A percentile compares a stretch with the other conserved stretches of the same genome.
Conservation (phyloP, 371 early-diverging fungal species). For the Mucor irregularis region DNA sequence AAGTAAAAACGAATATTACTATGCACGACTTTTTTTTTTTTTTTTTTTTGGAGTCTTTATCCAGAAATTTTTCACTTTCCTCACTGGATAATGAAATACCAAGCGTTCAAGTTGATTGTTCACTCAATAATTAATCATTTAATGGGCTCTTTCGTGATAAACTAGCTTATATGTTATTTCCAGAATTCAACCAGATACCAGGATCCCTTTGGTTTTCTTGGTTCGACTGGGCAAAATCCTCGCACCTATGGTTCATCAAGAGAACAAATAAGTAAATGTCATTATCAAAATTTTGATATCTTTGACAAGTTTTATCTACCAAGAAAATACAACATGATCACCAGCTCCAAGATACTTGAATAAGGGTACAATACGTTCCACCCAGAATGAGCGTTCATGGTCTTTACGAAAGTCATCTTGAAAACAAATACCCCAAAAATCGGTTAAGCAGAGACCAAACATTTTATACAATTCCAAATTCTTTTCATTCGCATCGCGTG, state of each 20-base stretch:
- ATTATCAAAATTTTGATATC: too few relatives aligned
- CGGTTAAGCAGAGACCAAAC: neutral
- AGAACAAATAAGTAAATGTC: too few relatives aligned
- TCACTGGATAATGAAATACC: too few relatives aligned
- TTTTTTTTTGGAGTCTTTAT: neutral
- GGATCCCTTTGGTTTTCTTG: too few relatives aligned
- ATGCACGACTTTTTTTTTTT: neutral
- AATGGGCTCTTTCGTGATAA: too few relatives aligned
- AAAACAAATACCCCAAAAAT: constrained; percentile 3
- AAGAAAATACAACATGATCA: neutral
- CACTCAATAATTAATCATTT: too few relatives aligned
- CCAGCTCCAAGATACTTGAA: constrained; percentile 1
- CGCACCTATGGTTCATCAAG: too few relatives aligned
- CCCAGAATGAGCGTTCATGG: constrained; percentile 4
- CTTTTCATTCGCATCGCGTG: too few relatives aligned
- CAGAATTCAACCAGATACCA: too few relatives aligned
- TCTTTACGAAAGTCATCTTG: neutral
- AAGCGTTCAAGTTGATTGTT: too few relatives aligned
- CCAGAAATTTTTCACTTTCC: neutral
- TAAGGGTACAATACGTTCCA: constrained; percentile 1
- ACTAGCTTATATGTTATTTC: too few relatives aligned
- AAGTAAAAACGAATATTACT: neutral
- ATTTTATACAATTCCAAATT: neutral
- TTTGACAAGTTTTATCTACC: constrained; percentile 5
- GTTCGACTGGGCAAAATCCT: too few relatives aligned